A percentile compares a stretch with the other conserved stretches of the same genome.
Evolutionary conservation across 805 yeast genomes (phyloP).

Genomic region (Wickerhamomyces kurtzmanii): DNA sequence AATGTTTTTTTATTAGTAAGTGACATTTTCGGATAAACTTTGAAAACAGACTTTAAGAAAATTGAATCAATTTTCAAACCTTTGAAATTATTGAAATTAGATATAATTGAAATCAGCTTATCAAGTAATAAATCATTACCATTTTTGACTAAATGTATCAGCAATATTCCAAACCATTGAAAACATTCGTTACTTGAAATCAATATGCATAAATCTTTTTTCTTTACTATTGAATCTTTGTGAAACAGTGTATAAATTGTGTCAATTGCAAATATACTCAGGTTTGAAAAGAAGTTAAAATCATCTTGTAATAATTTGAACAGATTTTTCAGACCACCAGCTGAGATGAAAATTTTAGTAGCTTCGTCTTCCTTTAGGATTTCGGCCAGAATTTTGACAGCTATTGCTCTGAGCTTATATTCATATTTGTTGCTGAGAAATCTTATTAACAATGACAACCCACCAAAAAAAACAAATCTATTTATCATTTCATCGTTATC

Average conservation of each 20-base stretch:
- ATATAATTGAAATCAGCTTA: conserved; percentile 23
- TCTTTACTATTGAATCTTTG: conserved; percentile 26
- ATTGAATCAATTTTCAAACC: conserved; percentile 30
- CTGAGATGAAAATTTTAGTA: conserved; percentile 29
- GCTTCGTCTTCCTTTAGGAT: conserved; percentile 20
- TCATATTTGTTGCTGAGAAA: conserved; percentile 2
- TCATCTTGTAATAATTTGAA: conserved; percentile 35
- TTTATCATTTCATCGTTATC: conserved; percentile 1
- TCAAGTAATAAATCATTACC: conserved; percentile 12
- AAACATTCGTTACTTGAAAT: conserved; percentile 30
- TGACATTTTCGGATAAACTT: conserved; percentile 23
- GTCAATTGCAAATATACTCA: conserved; percentile 27
- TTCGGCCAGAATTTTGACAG: conserved; percentile 3
- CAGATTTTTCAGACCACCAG: conserved; percentile 32
- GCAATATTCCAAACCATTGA: conserved; percentile 33
- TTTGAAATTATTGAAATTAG: conserved; percentile 23
- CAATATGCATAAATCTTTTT: conserved; percentile 30
- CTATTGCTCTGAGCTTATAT: background rate
- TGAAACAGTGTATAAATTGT: conserved; percentile 25
- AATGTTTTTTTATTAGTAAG: conserved; percentile 24
- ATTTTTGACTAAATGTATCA: conserved; percentile 16
- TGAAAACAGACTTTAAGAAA: conserved; percentile 33
- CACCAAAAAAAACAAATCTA: conserved; percentile 11
- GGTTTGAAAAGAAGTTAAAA: conserved; percentile 26
- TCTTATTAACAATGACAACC: conserved; percentile 5